Evolutionary conservation across 176 grass and related monocot genomes (phyloP).

Genomic region (Eleusine coracana): DNA sequence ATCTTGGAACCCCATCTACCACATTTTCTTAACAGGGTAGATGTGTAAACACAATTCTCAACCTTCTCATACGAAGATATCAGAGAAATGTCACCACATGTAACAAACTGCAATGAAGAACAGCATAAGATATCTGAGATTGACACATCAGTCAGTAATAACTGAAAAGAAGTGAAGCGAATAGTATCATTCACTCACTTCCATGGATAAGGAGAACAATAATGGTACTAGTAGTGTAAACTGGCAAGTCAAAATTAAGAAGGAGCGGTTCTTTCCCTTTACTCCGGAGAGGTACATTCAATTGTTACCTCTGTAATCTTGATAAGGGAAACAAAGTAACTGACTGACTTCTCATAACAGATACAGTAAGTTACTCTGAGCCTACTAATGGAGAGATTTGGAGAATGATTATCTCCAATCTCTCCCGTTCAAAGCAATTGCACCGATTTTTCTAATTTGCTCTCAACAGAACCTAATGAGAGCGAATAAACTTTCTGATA

Average conservation of each 20-base stretch:
- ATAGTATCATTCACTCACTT: not conserved
- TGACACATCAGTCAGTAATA: not conserved
- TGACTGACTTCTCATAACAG: not conserved
- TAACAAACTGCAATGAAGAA: constrained; percentile 62
- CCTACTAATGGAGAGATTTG: not conserved
- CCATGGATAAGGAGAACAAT: not conserved
- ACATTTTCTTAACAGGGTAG: constrained; percentile 75
- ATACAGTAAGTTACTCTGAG: not conserved
- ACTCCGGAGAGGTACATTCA: not conserved
- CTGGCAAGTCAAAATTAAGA: not conserved
- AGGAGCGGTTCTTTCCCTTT: not conserved
- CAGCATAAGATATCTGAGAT: not conserved
- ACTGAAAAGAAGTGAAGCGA: not conserved
- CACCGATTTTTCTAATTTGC: not conserved
- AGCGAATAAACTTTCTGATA: not conserved
- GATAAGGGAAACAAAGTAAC: not conserved
- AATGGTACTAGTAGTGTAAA: not conserved
- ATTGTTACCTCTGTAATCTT: not conserved
- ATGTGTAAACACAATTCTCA: constrained; percentile 93
- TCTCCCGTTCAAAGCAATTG: not conserved
- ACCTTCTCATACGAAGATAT: constrained; percentile 98
- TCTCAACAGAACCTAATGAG: not conserved
- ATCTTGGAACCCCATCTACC: constrained; percentile 50
- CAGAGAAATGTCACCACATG: constrained; percentile 80
- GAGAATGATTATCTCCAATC: not conserved